A percentile compares a stretch with the other conserved stretches of the same genome.
Evolutionary conservation across 228 moss, liverwort and hornwort genomes (phyloP).

Genomic region (Sphagnum magellanicum): DNA sequence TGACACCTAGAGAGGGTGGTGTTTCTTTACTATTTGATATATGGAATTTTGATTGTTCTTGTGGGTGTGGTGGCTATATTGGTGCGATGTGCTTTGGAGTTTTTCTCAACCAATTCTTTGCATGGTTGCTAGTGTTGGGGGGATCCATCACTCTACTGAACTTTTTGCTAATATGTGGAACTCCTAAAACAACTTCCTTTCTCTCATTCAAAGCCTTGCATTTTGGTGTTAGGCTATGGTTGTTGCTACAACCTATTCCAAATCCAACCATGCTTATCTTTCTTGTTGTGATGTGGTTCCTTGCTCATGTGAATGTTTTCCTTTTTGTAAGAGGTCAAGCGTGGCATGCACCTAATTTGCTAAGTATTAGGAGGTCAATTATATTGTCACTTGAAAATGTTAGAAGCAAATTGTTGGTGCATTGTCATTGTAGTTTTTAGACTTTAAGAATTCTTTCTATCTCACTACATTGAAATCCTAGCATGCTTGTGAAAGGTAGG

Average conservation of each 20-base stretch:
- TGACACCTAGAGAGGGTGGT: slow-evolving; percentile 60
- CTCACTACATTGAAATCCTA: too few relatives aligned
- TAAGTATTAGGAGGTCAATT: too few relatives aligned
- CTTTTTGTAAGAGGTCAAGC: too few relatives aligned
- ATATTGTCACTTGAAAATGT: too few relatives aligned
- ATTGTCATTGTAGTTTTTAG: too few relatives aligned
- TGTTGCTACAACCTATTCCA: slow-evolving; percentile 48
- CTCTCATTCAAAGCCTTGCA: slow-evolving; percentile 69
- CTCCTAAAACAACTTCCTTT: slow-evolving; percentile 75
- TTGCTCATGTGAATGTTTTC: slow-evolving; percentile 42
- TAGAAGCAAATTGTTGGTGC: too few relatives aligned
- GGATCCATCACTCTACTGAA: slow-evolving; percentile 73
- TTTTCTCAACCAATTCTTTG: slow-evolving; percentile 34
- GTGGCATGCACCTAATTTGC: too few relatives aligned
- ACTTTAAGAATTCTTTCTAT: too few relatives aligned
- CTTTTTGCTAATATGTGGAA: slow-evolving; percentile 77
- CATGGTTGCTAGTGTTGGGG: slow-evolving; percentile 67
- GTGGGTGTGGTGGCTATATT: slow-evolving; percentile 49
- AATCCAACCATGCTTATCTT: slow-evolving; percentile 33
- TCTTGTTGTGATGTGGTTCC: slow-evolving; percentile 66
- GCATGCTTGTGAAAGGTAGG: too few relatives aligned
- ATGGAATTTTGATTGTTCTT: slow-evolving; percentile 45
- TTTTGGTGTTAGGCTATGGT: slow-evolving; percentile 45
- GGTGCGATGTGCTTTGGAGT: slow-evolving; percentile 43
- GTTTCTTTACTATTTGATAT: slow-evolving; percentile 64